Conservation (phyloP, 495 filamentous ascomycete genomes). For the Lasiosphaeria miniovina region DNA sequence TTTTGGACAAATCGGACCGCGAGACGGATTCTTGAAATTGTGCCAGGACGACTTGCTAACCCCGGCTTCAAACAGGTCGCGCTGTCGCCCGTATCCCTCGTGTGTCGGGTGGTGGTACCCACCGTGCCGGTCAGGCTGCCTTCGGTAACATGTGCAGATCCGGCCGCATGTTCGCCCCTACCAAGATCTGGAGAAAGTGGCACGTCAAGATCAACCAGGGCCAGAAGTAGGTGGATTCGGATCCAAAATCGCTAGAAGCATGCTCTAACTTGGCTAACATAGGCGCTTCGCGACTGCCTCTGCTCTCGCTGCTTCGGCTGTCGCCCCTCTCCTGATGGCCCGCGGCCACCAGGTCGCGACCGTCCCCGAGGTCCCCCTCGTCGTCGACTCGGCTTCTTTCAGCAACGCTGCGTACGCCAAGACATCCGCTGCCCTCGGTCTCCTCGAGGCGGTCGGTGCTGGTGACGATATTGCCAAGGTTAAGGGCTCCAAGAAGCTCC, state of each 20-base stretch:
- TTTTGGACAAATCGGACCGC: background rate
- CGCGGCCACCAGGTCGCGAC: slow-evolving; percentile 91
- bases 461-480: slow-evolving; percentile 90
- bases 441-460: slow-evolving; percentile 87
- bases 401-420: slow-evolving; percentile 71
- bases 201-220: slow-evolving; percentile 99
- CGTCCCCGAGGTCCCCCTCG: slow-evolving; percentile 94
- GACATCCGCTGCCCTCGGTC: slow-evolving; percentile 81
- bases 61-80: slow-evolving; percentile 61
- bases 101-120: slow-evolving; percentile 99
- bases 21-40: background rate
- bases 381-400: slow-evolving; percentile 87
- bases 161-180: slow-evolving; percentile 99
- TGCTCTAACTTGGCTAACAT: slow-evolving; percentile 14
- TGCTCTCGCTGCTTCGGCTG: slow-evolving; percentile 92
- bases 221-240: slow-evolving; percentile 68
- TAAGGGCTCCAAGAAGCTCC: slow-evolving; percentile 86
- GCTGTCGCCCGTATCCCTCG: slow-evolving; percentile 99
- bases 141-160: slow-evolving; percentile 99
- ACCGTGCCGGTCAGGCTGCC: slow-evolving; percentile 98
- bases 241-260: background rate
- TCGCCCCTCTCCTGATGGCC: slow-evolving; percentile 88
- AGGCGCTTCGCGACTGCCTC: slow-evolving; percentile 97
- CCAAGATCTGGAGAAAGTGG: slow-evolving; percentile 99
- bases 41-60: slow-evolving; percentile 1